Evolutionary conservation across 2,329 filamentous ascomycete species (phyloP), one percentile per base, ranked within the genome.

Genomic region (Pseudogymnoascus verrucosus): DNA sequence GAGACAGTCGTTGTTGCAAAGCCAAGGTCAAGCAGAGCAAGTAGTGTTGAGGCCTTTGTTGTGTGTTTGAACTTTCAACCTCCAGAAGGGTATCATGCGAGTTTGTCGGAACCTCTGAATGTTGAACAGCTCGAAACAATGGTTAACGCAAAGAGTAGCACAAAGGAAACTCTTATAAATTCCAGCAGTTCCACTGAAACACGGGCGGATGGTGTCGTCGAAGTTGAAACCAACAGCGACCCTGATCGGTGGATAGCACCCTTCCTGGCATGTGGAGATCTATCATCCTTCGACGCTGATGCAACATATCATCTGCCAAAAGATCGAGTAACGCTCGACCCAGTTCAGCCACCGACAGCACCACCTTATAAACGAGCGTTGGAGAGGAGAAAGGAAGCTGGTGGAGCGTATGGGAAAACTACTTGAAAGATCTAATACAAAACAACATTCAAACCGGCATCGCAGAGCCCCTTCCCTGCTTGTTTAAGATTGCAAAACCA

Each of bases 241-340:
- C n/a, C 81, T 85, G 72, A 82, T 80, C 65, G 68, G 73, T 98
- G 93, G 92, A 93, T 98, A 69, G 92, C 93, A 3, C 92, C 93
- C 0, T 99, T 99, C 74, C 84, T 99, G 71, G 93, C 95, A n/a
- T 99, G 95, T 74, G 95, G 95, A 54, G 95, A 99, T 76, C 81
- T 99, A 62, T 96, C 92, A 23, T 88, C 91, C 10, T 99, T 93
- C 78, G 95, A 99, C 78, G 92, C 93, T 0, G 95, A 99, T 79
- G 93, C 95, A 3, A 95, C 93, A 4, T 97, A 98, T 76, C 85
- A 89, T 68, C 80, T 99, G 16, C 93, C 95, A 0, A 89, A 93
- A 65, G 89, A 92, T 68, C 85, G 96, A 72, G 84, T 96, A 62
- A 93, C 89, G 69, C 82, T 98, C 60, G 92, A 97, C 73, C 95